Conservation (phyloP, 345 rosid species). For the Arabis alpina region DNA sequence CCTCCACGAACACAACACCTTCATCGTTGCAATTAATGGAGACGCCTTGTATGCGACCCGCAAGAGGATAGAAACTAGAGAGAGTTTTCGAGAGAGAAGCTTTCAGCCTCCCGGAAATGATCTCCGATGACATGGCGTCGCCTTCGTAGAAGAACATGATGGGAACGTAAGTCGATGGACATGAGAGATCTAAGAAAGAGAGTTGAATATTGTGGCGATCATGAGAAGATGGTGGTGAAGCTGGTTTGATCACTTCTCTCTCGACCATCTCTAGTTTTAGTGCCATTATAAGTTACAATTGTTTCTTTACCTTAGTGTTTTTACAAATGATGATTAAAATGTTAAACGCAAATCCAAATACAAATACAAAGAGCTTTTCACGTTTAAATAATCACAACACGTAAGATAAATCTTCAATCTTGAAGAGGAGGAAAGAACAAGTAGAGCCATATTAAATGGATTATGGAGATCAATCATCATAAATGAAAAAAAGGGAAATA, state of each 20-base stretch:
- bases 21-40: slow-evolving; percentile 46
- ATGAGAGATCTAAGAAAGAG: slow-evolving; percentile 44
- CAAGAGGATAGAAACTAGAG: slow-evolving; percentile 49
- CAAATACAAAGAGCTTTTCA: too few relatives aligned
- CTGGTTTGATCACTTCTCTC: slow-evolving; percentile 44
- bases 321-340: too few relatives aligned
- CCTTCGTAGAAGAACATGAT: slow-evolving; percentile 39
- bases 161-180: slow-evolving; percentile 33
- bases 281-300: too few relatives aligned
- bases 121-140: neutral
- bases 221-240: slow-evolving; percentile 39
- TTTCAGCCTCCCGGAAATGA: slow-evolving; percentile 29
- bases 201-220: slow-evolving; percentile 9
- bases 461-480: too few relatives aligned
- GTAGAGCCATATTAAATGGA: too few relatives aligned
- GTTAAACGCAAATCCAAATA: too few relatives aligned
- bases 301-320: too few relatives aligned
- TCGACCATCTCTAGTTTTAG: too few relatives aligned
- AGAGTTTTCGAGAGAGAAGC: slow-evolving; percentile 48
- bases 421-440: too few relatives aligned
- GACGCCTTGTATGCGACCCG: slow-evolving; percentile 47
- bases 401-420: too few relatives aligned
- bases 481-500: too few relatives aligned
- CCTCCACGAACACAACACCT: slow-evolving; percentile 47
- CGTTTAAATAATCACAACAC: too few relatives aligned